These are phyloP conservation scores for Hanseniaspora singularis DNA, from an alignment of 805 yeast genomes.

Conservation along the genomic window DNA sequence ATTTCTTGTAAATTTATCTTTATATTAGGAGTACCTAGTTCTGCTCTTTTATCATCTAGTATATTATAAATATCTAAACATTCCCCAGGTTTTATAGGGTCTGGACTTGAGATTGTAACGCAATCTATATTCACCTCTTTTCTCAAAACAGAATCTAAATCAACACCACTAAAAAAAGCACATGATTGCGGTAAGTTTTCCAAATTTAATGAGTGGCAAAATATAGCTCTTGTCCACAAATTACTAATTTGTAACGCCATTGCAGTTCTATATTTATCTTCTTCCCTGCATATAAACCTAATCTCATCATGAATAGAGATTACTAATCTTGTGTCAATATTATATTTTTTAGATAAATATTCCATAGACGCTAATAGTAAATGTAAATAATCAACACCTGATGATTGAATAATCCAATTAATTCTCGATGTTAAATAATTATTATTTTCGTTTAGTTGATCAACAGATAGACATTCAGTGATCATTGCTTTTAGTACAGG, in stretches of 20 bases:
- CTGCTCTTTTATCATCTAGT: conserved; percentile 31
- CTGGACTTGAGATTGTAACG: conserved; percentile 74
- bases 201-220: conserved; percentile 83
- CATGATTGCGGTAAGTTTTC: conserved; percentile 84
- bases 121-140: conserved; percentile 91
- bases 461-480: conserved; percentile 63
- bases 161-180: conserved; percentile 91
- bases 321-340: conserved; percentile 61
- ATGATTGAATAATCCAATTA: conserved; percentile 96
- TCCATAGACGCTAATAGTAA: conserved; percentile 77
- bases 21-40: conserved; percentile 18
- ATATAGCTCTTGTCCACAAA: conserved; percentile 92
- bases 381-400: conserved; percentile 94
- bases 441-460: conserved; percentile 46
- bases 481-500: conserved; percentile 91
- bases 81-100: conserved; percentile 66
- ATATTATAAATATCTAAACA: conserved; percentile 49
- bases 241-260: conserved; percentile 79
- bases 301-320: conserved; percentile 94
- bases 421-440: conserved; percentile 77
- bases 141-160: conserved; percentile 74
- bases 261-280: conserved; percentile 66
- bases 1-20: conserved; percentile 20
- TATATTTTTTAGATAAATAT: conserved; percentile 52
- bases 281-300: conserved; percentile 61